Conservation (phyloP, 2,329 filamentous ascomycete genomes). For the Clonostachys byssicola region DNA sequence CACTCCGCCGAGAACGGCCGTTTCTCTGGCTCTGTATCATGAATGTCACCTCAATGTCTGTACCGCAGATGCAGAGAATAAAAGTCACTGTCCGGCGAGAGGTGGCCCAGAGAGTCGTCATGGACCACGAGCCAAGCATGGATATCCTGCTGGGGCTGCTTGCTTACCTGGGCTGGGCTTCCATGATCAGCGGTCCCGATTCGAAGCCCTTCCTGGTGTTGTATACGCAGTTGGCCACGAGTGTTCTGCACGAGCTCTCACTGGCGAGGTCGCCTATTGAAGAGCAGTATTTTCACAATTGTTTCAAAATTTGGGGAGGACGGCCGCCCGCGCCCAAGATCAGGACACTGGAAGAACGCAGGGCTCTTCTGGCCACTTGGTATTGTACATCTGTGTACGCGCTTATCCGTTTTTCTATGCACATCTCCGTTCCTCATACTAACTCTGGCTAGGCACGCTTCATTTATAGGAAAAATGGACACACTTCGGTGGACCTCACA, state of each 20-base stretch:
- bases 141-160: conserved; percentile 49
- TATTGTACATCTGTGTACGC: conserved; percentile 28
- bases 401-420: background rate
- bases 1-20: conserved; percentile 33
- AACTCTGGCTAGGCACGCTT: conserved; percentile 18
- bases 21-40: conserved; percentile 47
- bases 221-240: conserved; percentile 33
- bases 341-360: conserved; percentile 43
- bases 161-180: conserved; percentile 39
- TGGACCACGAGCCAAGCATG: conserved; percentile 42
- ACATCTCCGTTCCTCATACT: background rate
- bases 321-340: conserved; percentile 17
- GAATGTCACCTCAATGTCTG: conserved; percentile 36
- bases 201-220: conserved; percentile 38
- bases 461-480: conserved; percentile 41
- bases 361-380: conserved; percentile 44
- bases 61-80: conserved; percentile 29
- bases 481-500: conserved; percentile 52
- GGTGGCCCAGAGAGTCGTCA: conserved; percentile 37
- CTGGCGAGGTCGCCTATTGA: conserved; percentile 31
- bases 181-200: conserved; percentile 20
- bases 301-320: conserved; percentile 25
- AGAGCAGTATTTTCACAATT: conserved; percentile 25
- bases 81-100: conserved; percentile 34
- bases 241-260: conserved; percentile 39